phyloP scores from a whole-genome alignment of 2,329 filamentous ascomycete genomes.

The Cercospora brassicicola region DNA sequence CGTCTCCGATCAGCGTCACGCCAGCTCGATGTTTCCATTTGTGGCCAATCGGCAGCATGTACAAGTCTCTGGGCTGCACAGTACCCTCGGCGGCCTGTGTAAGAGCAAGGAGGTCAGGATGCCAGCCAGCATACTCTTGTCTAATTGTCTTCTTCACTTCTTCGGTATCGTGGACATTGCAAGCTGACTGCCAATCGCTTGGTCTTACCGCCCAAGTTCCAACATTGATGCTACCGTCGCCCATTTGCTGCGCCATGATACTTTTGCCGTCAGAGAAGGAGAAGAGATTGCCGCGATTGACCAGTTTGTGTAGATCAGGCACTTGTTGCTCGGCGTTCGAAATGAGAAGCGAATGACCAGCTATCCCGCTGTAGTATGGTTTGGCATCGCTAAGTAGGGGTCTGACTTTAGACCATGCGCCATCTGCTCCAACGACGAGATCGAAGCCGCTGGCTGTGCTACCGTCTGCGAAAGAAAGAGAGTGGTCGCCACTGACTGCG shows the following conservation, averaged over 20 bases:
- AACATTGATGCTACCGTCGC: slow-evolving; percentile 29
- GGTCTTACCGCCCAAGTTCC: slow-evolving; percentile 25
- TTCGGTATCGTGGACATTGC: slow-evolving; percentile 26
- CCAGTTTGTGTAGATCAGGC: slow-evolving; percentile 32
- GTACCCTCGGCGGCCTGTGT: slow-evolving; percentile 27
- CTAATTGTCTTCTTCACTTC: slow-evolving; percentile 28
- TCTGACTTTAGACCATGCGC: slow-evolving; percentile 46
- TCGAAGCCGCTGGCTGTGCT: slow-evolving; percentile 41
- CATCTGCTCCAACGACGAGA: slow-evolving; percentile 49
- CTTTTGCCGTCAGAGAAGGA: slow-evolving; percentile 34
- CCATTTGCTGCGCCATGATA: slow-evolving; percentile 32
- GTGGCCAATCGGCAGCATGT: slow-evolving; percentile 45
- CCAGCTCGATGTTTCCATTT: slow-evolving; percentile 41
- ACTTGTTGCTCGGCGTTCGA: not conserved
- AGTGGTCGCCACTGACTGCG: slow-evolving; percentile 24
- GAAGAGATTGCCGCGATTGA: slow-evolving; percentile 39
- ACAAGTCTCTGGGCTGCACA: slow-evolving; percentile 36
- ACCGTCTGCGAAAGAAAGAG: slow-evolving; percentile 40
- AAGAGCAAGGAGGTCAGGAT: slow-evolving; percentile 42
- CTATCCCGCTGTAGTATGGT: slow-evolving; percentile 43
- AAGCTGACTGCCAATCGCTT: slow-evolving; percentile 20
- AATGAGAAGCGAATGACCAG: slow-evolving; percentile 35
- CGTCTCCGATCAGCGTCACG: slow-evolving; percentile 46
- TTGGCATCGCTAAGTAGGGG: slow-evolving; percentile 34
- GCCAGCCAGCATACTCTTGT: slow-evolving; percentile 35